phyloP scores from a whole-genome alignment of 345 rosid genomes.

The Gossypium stocksii region DNA sequence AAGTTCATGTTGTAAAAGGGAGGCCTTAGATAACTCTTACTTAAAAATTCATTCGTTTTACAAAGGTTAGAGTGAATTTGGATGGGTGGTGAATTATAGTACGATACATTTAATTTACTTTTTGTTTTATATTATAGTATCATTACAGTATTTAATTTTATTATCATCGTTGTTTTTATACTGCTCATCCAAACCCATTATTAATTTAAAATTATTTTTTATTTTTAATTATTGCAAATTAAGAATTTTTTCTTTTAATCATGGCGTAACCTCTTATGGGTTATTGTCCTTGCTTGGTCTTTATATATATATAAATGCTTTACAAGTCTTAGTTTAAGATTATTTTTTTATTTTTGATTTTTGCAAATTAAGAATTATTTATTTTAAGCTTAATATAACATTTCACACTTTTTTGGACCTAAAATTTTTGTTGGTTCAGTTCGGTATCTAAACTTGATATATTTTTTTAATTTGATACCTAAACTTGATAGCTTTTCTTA shows the following conservation, averaged over 20 bases:
- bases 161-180: rapidly evolving
- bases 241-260: background rate
- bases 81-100: rapidly evolving
- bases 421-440: too few species aligned
- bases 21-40: background rate
- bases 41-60: too few species aligned
- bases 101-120: too few species aligned
- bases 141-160: rapidly evolving
- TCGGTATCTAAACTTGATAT: too few species aligned
- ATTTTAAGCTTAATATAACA: too few species aligned
- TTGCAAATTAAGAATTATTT: too few species aligned
- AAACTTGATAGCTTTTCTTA: too few species aligned
- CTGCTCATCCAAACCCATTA: rapidly evolving
- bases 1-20: background rate
- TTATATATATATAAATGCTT: background rate
- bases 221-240: background rate
- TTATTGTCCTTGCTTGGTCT: background rate
- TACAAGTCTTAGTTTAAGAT: background rate
- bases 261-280: background rate
- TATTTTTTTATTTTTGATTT: background rate
- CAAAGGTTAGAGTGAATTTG: too few species aligned
- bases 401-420: too few species aligned
- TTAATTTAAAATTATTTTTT: background rate
- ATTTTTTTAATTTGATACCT: too few species aligned
- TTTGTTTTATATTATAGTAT: too few species aligned